A percentile compares a stretch with the other conserved stretches of the same genome.
These are phyloP conservation scores for Monilinia laxa DNA, from an alignment of 2,329 filamentous ascomycete genomes.

Conservation along the genomic window DNA sequence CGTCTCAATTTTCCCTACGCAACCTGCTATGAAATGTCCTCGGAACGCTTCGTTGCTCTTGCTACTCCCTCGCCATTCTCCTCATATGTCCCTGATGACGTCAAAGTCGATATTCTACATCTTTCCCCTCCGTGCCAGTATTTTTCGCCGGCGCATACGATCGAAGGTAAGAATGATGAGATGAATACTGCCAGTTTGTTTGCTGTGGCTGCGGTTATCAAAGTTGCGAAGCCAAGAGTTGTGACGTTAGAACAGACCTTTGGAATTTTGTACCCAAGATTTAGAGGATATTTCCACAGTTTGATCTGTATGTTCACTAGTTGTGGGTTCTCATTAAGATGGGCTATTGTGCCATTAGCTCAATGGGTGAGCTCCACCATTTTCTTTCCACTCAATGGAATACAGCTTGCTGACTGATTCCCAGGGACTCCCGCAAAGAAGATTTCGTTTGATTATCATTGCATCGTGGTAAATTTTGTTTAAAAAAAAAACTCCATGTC, in stretches of 20 bases:
- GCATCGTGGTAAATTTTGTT: constrained; percentile 45
- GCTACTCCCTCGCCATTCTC: constrained; percentile 19
- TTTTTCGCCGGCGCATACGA: constrained; percentile 71
- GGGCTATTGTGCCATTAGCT: constrained; percentile 57
- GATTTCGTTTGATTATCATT: constrained; percentile 53
- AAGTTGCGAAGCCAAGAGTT: constrained; percentile 61
- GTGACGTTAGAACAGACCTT: constrained; percentile 79
- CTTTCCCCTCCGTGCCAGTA: constrained; percentile 76
- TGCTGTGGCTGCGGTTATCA: constrained; percentile 55
- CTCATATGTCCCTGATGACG: constrained; percentile 25
- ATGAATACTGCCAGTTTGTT: constrained; percentile 63
- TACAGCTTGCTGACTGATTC: not conserved
- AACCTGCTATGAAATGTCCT: constrained; percentile 50
- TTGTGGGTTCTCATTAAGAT: constrained; percentile 67
- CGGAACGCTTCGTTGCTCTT: constrained; percentile 50
- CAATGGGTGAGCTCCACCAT: constrained; percentile 43
- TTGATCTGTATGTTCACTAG: constrained; percentile 64
- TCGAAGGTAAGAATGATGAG: constrained; percentile 58
- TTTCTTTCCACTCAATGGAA: not conserved
- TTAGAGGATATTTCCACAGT: constrained; percentile 55
- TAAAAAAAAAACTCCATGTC: not conserved
- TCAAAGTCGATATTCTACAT: constrained; percentile 67
- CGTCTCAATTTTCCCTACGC: constrained; percentile 34
- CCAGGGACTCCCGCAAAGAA: constrained; percentile 33
- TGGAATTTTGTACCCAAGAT: constrained; percentile 58